These are phyloP conservation scores for Fragilariopsis cylindrus DNA, from an alignment of 108 stramenopile genomes.

Conservation along the genomic window DNA sequence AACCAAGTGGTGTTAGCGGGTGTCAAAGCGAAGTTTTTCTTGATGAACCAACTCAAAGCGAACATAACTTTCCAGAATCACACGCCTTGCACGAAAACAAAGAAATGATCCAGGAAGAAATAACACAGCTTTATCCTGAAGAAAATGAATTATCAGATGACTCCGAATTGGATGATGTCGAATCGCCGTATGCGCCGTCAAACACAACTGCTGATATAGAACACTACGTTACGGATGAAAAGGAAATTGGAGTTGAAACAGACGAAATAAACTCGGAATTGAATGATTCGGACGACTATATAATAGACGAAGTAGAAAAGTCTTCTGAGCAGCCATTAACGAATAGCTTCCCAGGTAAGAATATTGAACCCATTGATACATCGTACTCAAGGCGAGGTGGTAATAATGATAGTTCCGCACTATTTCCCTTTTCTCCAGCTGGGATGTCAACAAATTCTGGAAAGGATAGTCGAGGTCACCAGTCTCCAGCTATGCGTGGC, in stretches of 20 bases:
- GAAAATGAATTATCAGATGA: not conserved
- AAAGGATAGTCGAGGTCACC: slow-evolving; percentile 14
- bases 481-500: slow-evolving; percentile 49
- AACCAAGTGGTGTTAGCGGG: no score
- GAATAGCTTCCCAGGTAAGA: not conserved
- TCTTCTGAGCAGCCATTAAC: not conserved
- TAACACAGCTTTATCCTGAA: not conserved
- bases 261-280: slow-evolving; percentile 4
- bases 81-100: not conserved
- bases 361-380: slow-evolving; percentile 30
- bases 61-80: not conserved
- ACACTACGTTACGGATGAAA: slow-evolving; percentile 23
- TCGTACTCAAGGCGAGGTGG: slow-evolving; percentile 4
- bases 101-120: not conserved
- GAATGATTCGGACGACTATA: slow-evolving; percentile 9
- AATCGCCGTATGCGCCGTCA: not conserved
- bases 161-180: not conserved
- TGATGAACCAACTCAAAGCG: not conserved
- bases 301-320: slow-evolving; percentile 26
- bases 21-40: not conserved
- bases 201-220: not conserved
- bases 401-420: not conserved
- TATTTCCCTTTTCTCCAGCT: not conserved
- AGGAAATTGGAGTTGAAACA: slow-evolving; percentile 23
- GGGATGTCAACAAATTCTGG: slow-evolving; percentile 17